Percentiles rank a stretch among this genome's conserved stretches.
Conservation (phyloP, 2,329 filamentous ascomycete species). For the Paraconiothyrium sp. region DNA sequence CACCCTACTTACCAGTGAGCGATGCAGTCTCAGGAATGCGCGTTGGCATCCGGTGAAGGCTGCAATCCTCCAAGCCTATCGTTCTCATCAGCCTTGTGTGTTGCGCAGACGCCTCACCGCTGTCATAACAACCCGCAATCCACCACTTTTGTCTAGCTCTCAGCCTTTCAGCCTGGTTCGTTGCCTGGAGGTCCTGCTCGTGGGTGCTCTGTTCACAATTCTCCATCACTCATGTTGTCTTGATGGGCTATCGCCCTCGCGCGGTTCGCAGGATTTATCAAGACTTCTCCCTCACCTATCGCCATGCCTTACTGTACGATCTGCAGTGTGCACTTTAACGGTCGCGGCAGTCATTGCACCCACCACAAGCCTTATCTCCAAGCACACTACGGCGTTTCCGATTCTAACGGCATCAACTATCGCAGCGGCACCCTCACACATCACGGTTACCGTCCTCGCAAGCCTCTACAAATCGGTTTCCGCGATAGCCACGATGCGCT, state of each 20-base stretch:
- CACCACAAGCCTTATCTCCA: conserved; percentile 19
- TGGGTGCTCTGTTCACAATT: neutral
- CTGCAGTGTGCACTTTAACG: conserved; percentile 22
- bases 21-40: neutral
- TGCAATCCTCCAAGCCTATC: conserved; percentile 9
- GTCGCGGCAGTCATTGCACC: conserved; percentile 25
- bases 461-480: conserved; percentile 8
- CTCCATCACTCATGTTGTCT: neutral
- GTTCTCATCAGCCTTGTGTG: conserved; percentile 1
- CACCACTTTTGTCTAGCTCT: neutral
- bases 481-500: conserved; percentile 9
- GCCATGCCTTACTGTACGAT: conserved; percentile 26
- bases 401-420: conserved; percentile 20
- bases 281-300: neutral
- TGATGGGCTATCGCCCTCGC: neutral
- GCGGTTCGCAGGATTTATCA: neutral
- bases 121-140: too few relatives aligned
- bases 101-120: conserved; percentile 2
- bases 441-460: neutral
- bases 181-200: neutral
- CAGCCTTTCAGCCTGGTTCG: neutral
- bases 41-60: conserved; percentile 12
- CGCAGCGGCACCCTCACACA: conserved; percentile 12
- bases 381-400: conserved; percentile 16
- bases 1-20: neutral